These are phyloP conservation scores for Lactarius vividus DNA, from an alignment of 768 basidiomycete species.

Conservation along the genomic window DNA sequence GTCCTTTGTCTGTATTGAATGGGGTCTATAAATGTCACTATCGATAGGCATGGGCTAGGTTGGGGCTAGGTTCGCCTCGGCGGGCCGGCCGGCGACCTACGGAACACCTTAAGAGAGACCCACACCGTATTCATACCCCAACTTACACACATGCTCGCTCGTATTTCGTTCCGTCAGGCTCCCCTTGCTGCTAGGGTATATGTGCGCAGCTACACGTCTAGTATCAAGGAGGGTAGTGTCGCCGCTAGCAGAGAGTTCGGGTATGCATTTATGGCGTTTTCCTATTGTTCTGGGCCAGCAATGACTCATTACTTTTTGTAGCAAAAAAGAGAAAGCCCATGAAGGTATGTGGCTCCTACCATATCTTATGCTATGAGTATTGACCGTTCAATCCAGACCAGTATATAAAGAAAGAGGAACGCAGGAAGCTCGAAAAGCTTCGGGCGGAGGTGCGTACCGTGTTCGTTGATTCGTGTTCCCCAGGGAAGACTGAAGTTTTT, in stretches of 20 bases:
- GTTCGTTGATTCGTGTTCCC: not conserved
- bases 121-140: conserved; percentile 24
- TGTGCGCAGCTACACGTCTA: conserved; percentile 38
- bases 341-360: conserved; percentile 45
- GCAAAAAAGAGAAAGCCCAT: conserved; percentile 72
- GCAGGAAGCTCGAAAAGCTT: conserved; percentile 57
- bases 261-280: conserved; percentile 38
- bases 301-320: conserved; percentile 32
- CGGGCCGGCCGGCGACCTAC: not conserved
- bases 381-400: conserved; percentile 45
- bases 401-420: conserved; percentile 59
- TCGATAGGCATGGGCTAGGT: not conserved
- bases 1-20: not conserved
- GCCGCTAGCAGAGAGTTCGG: conserved; percentile 62
- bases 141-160: conserved; percentile 41
- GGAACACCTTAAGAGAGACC: not conserved
- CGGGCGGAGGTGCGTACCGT: conserved; percentile 46
- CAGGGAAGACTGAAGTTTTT: not conserved
- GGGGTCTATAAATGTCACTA: not conserved
- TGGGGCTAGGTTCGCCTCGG: not conserved
- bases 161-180: conserved; percentile 42
- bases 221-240: conserved; percentile 51
- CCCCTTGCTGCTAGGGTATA: conserved; percentile 37
- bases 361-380: conserved; percentile 6
- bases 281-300: conserved; percentile 25